Conservation (phyloP, 306 rosid genomes). For the Vicia faba region DNA sequence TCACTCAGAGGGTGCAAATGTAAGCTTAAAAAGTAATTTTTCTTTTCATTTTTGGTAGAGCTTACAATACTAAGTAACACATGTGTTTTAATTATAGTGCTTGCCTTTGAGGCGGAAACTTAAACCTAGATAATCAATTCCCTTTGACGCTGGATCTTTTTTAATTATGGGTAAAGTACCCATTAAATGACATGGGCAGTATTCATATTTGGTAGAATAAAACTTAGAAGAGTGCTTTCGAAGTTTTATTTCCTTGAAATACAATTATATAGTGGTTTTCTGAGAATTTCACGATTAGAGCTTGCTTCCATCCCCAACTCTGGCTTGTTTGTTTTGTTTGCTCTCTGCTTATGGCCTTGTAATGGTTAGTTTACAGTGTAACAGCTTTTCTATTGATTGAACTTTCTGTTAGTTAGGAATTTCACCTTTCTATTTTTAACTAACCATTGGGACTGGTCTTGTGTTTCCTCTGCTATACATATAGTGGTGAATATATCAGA, state of each 20-base stretch:
- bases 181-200: neutral
- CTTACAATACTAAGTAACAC: conserved; percentile 11
- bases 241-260: neutral
- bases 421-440: conserved; percentile 10
- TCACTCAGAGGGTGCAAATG: conserved; percentile 93
- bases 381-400: neutral
- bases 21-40: conserved; percentile 51
- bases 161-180: neutral
- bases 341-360: neutral
- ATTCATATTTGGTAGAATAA: conserved; percentile 2
- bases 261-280: neutral
- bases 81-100: conserved; percentile 11
- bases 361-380: neutral
- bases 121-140: conserved; percentile 11
- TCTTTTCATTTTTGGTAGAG: conserved; percentile 31
- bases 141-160: neutral
- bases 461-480: conserved; percentile 6
- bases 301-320: conserved; percentile 1
- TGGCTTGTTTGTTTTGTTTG: neutral
- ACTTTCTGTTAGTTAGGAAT: conserved; percentile 3
- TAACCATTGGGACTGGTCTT: neutral
- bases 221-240: neutral
- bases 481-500: neutral
- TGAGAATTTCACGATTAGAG: neutral
- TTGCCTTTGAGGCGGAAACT: conserved; percentile 10